A percentile compares a stretch with the other conserved stretches of the same genome.
Evolutionary conservation across 2,329 filamentous ascomycete genomes (phyloP).

Genomic region (Penicillium sp.): DNA sequence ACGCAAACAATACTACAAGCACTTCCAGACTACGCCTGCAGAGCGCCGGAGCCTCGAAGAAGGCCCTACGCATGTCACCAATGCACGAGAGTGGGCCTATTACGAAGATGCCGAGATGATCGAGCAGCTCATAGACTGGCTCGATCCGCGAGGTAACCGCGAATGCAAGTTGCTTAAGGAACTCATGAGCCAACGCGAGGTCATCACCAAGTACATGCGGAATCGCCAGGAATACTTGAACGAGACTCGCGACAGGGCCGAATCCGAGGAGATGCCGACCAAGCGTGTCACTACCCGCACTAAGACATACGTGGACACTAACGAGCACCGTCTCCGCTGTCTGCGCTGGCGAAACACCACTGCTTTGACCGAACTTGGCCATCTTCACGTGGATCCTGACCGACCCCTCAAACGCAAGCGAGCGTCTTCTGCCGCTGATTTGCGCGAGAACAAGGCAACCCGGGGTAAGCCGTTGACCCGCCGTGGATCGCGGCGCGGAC

Average conservation of each 20-base stretch:
- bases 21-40: slow-evolving; percentile 77
- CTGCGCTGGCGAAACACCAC: slow-evolving; percentile 65
- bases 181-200: slow-evolving; percentile 70
- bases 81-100: slow-evolving; percentile 84
- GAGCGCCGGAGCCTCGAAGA: slow-evolving; percentile 86
- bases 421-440: slow-evolving; percentile 40
- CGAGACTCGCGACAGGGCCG: slow-evolving; percentile 50
- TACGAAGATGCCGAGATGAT: slow-evolving; percentile 77
- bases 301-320: slow-evolving; percentile 57
- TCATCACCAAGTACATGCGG: slow-evolving; percentile 76
- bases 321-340: slow-evolving; percentile 54
- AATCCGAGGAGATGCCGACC: slow-evolving; percentile 45
- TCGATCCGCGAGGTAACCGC: slow-evolving; percentile 81
- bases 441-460: slow-evolving; percentile 40
- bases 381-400: slow-evolving; percentile 60
- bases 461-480: slow-evolving; percentile 51
- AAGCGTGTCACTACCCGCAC: slow-evolving; percentile 62
- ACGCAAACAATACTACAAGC: slow-evolving; percentile 70
- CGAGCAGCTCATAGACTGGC: slow-evolving; percentile 78
- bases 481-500: slow-evolving; percentile 45
- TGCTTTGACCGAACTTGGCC: slow-evolving; percentile 57
- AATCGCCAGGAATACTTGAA: slow-evolving; percentile 71
- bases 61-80: slow-evolving; percentile 72
- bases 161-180: slow-evolving; percentile 88
- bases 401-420: slow-evolving; percentile 52